Evolutionary conservation across 768 basidiomycete genomes (phyloP), one percentile per base, ranked within the genome.

Genomic region (Boletus vinaceobasis): DNA sequence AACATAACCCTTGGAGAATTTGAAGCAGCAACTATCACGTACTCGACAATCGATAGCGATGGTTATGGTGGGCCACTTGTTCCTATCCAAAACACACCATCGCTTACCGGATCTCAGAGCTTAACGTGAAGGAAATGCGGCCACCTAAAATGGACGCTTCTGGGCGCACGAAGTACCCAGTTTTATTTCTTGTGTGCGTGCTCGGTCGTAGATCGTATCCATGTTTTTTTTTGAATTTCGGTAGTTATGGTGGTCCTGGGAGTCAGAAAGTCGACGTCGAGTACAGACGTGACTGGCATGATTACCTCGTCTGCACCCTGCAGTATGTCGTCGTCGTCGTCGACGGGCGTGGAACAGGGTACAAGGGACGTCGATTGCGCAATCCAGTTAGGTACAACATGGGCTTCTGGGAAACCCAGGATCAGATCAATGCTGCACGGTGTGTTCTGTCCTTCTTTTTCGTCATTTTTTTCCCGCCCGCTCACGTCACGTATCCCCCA

Each of bases 101-200:
- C 58, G 59, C 59, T 69, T 56, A 64, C 52, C 48, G 52, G 56
- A 46, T 53, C 56, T 36, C 62, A 94, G 93, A 92, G 64, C 75
- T 98, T 52, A 97, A 97, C 69, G 89, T 90, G 52, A 80, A 89
- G 65, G 95, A 98, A 74, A 81, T 96, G 61, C 83, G 92, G 15
- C 97, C 97, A 17, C 93, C 93, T 5, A 79, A 82, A 55, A 90
- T 98, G 86, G 97, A 99, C 62, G 86, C 90, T 63, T 88, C 92
- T 21, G 97, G 97, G n/a, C 84, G 90, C 42, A 92, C 88, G 9
- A 94, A 96, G 69, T 98, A 99, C 65, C 91, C 97, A 1, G 93
- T 98, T 21, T 75, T 99, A 29, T 93, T 98, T 77, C 77, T 81
- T 42, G 90, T 96, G 83, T 95, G 68, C 63, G 63, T 60, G 21